These are phyloP conservation scores for Eudorina sp. DNA, from an alignment of 139 green algal genomes.

Conservation along the genomic window DNA sequence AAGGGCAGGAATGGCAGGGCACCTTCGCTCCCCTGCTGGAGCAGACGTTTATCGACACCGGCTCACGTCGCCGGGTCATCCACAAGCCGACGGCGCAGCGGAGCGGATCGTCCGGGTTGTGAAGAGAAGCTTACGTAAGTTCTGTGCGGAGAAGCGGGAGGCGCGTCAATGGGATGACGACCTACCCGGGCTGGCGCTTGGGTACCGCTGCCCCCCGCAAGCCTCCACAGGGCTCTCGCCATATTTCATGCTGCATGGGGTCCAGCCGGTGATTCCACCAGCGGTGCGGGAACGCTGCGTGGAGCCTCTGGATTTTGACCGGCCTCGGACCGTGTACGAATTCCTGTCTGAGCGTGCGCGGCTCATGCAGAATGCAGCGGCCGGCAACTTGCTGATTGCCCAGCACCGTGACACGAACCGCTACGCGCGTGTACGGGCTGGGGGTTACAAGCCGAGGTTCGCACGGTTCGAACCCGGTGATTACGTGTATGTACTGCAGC, in stretches of 20 bases:
- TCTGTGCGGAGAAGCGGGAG: background rate
- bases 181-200: slow-evolving; percentile 28
- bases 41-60: slow-evolving; percentile 11
- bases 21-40: background rate
- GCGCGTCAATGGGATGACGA: background rate
- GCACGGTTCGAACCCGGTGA: slow-evolving; percentile 1
- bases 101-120: background rate
- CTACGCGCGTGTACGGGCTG: slow-evolving; percentile 17
- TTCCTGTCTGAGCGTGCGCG: too few species aligned
- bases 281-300: background rate
- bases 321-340: too few species aligned
- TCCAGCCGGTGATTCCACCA: slow-evolving; percentile 17
- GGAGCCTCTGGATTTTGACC: too few species aligned
- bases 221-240: background rate
- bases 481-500: slow-evolving; percentile 33
- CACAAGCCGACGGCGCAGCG: background rate
- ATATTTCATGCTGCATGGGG: slow-evolving; percentile 44
- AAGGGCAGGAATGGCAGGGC: too few species aligned
- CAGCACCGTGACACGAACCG: slow-evolving; percentile 49
- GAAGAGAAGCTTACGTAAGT: background rate
- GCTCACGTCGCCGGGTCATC: background rate
- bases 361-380: too few species aligned
- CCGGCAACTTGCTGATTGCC: slow-evolving; percentile 45
- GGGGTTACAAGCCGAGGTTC: slow-evolving; percentile 7
- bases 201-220: slow-evolving; percentile 43